These are phyloP conservation scores for Fusarium foetens DNA, from an alignment of 2,329 filamentous ascomycete species.

Conservation along the genomic window DNA sequence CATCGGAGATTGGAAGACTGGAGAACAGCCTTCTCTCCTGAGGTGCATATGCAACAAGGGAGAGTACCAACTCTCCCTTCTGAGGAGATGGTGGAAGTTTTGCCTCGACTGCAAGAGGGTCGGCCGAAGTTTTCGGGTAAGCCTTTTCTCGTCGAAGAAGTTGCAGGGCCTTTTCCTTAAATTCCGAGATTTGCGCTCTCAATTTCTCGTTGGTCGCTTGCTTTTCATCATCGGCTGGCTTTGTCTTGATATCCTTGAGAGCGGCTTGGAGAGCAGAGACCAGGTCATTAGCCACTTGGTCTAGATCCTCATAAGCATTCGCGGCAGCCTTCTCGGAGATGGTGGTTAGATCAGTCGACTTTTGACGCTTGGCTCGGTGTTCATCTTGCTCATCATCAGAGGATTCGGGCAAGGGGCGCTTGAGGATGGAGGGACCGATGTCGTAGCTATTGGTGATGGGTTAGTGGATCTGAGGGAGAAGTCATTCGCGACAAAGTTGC, in stretches of 20 bases:
- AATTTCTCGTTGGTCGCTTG: conserved; percentile 48
- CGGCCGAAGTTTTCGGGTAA: conserved; percentile 56
- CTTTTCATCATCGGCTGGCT: conserved; percentile 46
- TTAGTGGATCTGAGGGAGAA: conserved; percentile 43
- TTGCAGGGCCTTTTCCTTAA: conserved; percentile 71
- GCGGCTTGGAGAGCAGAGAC: conserved; percentile 59
- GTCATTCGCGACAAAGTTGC: conserved; percentile 25
- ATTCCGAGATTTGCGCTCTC: conserved; percentile 61
- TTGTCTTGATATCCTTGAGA: conserved; percentile 57
- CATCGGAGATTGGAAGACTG: conserved; percentile 67
- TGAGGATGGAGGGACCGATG: conserved; percentile 63
- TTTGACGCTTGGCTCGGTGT: conserved; percentile 69
- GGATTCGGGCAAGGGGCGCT: conserved; percentile 60
- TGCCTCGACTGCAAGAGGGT: conserved; percentile 54
- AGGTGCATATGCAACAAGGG: conserved; percentile 79
- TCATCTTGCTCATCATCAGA: conserved; percentile 57
- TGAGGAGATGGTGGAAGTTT: conserved; percentile 52
- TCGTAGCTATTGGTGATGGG: conserved; percentile 60
- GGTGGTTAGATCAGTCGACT: conserved; percentile 60
- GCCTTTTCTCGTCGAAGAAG: conserved; percentile 70
- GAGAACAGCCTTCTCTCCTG: conserved; percentile 85
- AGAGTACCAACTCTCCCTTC: conserved; percentile 71
- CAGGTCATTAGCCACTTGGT: conserved; percentile 71
- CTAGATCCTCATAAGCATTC: conserved; percentile 67
- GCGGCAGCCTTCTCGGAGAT: conserved; percentile 65